Evolutionary conservation across 768 basidiomycete species (phyloP), one percentile per base, ranked within the genome.

Genomic region (Calocybe gangraenosa): DNA sequence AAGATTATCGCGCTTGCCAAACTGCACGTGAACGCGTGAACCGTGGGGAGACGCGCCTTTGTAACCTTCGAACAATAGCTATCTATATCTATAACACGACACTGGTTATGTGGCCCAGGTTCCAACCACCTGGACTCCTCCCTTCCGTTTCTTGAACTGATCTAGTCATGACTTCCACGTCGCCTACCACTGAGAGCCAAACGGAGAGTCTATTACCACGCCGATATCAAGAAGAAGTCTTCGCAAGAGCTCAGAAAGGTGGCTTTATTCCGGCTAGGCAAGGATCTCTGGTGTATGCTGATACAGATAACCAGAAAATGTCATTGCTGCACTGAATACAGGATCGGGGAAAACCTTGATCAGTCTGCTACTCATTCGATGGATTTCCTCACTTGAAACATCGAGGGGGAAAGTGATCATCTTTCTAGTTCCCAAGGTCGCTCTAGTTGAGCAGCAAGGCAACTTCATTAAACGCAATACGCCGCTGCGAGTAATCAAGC

Each of bases 361-460:
- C 36, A 78, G 82, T 8, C 67, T 87, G 3, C 66, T 90, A 15
- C 70, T 93, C 47, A 83, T 92, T 56, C 83, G 84, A 65, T 90
- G 84, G 83, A 73, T 86, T 44, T 70, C 79, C 15, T 57, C 76
- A 0, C 76, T 76, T 48, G 69, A 77, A 15, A 54, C 60, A 13
- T 70, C 75, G 1, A 53, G 64, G 33, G 74, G 72, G 42, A 88
- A 87, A 61, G 74, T 78, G 37, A 73, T 83, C 51, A 74, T 92
- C 8, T 93, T 93, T 57, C 73, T 94, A 25, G 90, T 90, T 2
- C 92, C 92, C 0, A 85, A 85, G 53, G 89, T 92, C 3, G 75
- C 88, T 2, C 75, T 95, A 13, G 92, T 93, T 17, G 79, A 86
- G 51, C 92, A 94, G 58, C 89, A 92, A 58, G 78, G 74, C 17